Conservation (phyloP, 2,329 filamentous ascomycete genomes). For the Verticillium isaacii region DNA sequence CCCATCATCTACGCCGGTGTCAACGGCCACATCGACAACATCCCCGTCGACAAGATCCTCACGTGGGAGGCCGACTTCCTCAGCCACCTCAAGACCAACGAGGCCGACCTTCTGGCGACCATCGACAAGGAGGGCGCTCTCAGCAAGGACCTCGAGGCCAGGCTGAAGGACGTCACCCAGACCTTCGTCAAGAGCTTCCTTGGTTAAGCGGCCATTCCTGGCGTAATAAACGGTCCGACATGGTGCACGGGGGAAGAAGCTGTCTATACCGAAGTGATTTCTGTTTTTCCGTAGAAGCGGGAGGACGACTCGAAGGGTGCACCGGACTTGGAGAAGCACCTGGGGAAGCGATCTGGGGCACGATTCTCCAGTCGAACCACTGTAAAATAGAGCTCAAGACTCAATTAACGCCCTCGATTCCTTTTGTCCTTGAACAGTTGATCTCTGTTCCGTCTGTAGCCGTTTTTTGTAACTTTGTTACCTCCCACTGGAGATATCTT, state of each 20-base stretch:
- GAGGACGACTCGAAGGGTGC: slow-evolving; percentile 39
- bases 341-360: slow-evolving; percentile 21
- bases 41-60: slow-evolving; percentile 89
- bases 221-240: slow-evolving; percentile 20
- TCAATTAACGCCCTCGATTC: slow-evolving; percentile 58
- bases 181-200: slow-evolving; percentile 94
- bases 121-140: slow-evolving; percentile 95
- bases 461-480: neutral
- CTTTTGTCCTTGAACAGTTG: slow-evolving; percentile 42
- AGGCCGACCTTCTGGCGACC: slow-evolving; percentile 73
- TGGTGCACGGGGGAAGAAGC: slow-evolving; percentile 28
- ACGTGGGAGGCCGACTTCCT: slow-evolving; percentile 95
- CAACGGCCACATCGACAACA: slow-evolving; percentile 85
- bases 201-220: slow-evolving; percentile 40
- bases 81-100: slow-evolving; percentile 84
- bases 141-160: slow-evolving; percentile 88
- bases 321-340: slow-evolving; percentile 35
- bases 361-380: slow-evolving; percentile 44
- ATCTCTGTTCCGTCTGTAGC: neutral
- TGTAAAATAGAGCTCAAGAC: slow-evolving; percentile 62
- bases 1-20: slow-evolving; percentile 99
- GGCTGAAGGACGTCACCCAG: slow-evolving; percentile 70
- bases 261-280: slow-evolving; percentile 43
- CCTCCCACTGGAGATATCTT: neutral
- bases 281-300: slow-evolving; percentile 42